These are phyloP conservation scores for Puccinia coronata DNA, from an alignment of 1,284 basidiomycete genomes.

Conservation along the genomic window DNA sequence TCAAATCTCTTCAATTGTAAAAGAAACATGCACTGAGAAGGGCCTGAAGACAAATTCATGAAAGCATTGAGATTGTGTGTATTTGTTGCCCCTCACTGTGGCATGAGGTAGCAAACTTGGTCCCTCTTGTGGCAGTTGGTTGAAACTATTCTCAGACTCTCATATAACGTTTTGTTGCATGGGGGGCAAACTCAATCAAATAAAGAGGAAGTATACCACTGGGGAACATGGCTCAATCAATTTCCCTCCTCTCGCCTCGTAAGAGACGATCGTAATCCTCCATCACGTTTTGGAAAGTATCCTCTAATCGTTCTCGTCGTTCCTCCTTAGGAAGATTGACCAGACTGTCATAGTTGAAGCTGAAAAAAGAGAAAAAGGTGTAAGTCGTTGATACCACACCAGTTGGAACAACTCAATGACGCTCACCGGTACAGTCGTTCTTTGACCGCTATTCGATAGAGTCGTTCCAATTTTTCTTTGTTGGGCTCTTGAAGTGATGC, in stretches of 20 bases:
- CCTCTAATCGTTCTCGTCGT: conserved; percentile 81
- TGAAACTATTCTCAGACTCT: too few species aligned
- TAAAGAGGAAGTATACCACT: conserved; percentile 44
- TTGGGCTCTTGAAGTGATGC: neutral
- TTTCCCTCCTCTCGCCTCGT: conserved; percentile 54
- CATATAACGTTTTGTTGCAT: neutral
- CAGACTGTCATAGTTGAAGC: conserved; percentile 70
- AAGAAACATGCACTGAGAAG: too few species aligned
- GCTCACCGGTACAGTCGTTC: conserved; percentile 75
- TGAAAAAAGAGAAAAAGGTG: conserved; percentile 24
- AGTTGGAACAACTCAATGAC: conserved; percentile 10
- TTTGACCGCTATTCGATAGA: conserved; percentile 62
- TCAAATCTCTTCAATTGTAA: too few species aligned
- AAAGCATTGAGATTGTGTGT: too few species aligned
- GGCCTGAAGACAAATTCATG: too few species aligned
- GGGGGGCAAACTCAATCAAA: neutral
- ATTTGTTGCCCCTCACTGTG: too few species aligned
- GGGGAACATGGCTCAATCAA: conserved; percentile 51
- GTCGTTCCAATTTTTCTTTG: conserved; percentile 50
- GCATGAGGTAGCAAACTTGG: too few species aligned
- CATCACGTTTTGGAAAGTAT: conserved; percentile 84
- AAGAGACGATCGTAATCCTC: conserved; percentile 84
- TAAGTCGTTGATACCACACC: conserved; percentile 9
- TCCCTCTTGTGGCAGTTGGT: too few species aligned
- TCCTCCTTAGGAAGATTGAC: conserved; percentile 82